These are phyloP conservation scores for Ophiorrhiza pumila DNA, from an alignment of 257 asterid genomes.

Conservation along the genomic window DNA sequence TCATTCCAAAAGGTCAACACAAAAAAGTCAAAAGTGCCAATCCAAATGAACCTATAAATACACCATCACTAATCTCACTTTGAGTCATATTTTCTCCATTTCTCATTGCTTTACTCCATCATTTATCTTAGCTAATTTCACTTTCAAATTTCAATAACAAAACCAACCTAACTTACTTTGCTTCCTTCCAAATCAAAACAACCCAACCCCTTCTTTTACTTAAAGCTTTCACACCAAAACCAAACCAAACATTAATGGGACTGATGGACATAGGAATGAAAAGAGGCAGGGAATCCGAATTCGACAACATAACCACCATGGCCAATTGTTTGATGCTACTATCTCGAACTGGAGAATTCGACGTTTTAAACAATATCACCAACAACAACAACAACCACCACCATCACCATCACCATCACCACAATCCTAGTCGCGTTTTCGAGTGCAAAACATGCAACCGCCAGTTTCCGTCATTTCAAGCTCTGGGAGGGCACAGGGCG, in stretches of 20 bases:
- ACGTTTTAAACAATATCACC: not conserved
- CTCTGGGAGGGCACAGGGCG: slow-evolving; percentile 45
- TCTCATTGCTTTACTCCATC: not conserved
- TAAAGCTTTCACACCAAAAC: not conserved
- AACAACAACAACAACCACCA: not conserved
- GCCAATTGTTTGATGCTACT: slow-evolving; percentile 34
- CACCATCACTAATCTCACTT: not conserved
- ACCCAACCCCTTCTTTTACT: not conserved
- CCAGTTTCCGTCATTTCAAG: slow-evolving; percentile 40
- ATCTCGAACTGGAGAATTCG: slow-evolving; percentile 8
- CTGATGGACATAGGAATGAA: slow-evolving; percentile 21
- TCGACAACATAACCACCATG: slow-evolving; percentile 27
- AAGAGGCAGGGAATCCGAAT: slow-evolving; percentile 19
- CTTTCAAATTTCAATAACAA: not conserved
- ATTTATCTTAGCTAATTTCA: not conserved
- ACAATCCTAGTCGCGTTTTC: slow-evolving; percentile 26
- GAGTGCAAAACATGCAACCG: slow-evolving; percentile 45
- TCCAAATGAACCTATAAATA: slow-evolving; percentile 18
- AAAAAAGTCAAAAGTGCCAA: slow-evolving; percentile 20
- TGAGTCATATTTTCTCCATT: not conserved
- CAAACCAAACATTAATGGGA: not conserved
- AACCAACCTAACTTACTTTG: not conserved
- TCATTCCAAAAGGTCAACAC: slow-evolving; percentile 24
- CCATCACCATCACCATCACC: not conserved
- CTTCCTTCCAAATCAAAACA: not conserved